Conservation (phyloP, 208 protist genomes). For the Porcisia hertigi region DNA sequence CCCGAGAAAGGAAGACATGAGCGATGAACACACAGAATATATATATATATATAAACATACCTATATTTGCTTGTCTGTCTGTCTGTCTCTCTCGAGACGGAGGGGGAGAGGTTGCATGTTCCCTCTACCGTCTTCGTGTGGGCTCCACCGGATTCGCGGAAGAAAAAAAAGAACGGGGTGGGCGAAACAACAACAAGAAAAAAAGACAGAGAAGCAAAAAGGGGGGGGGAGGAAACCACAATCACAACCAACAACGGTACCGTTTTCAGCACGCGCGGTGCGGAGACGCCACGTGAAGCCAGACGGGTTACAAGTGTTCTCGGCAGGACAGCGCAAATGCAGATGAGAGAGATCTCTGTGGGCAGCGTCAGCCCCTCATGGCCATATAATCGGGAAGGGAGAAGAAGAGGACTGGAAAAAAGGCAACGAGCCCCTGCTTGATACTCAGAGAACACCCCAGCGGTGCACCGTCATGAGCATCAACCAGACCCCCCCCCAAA, state of each 20-base stretch:
- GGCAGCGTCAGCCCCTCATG: neutral
- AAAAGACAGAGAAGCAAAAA: neutral
- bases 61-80: too few relatives aligned
- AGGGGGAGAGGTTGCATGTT: too few relatives aligned
- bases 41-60: too few relatives aligned
- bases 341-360: neutral
- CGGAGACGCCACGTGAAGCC: neutral
- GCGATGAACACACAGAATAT: too few relatives aligned
- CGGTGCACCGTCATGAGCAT: neutral
- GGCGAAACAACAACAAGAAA: neutral
- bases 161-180: slow-evolving; percentile 6
- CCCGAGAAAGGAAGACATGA: too few relatives aligned
- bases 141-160: neutral
- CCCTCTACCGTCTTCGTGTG: neutral
- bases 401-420: neutral
- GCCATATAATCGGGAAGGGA: neutral
- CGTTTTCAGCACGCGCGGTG: too few relatives aligned
- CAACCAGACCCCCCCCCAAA: neutral
- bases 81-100: too few relatives aligned
- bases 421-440: neutral
- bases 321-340: neutral
- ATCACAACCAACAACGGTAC: too few relatives aligned
- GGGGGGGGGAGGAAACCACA: neutral
- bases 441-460: neutral
- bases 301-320: neutral